These are phyloP conservation scores for Cercospora zeina DNA, from an alignment of 2,329 filamentous ascomycete species.

Conservation along the genomic window DNA sequence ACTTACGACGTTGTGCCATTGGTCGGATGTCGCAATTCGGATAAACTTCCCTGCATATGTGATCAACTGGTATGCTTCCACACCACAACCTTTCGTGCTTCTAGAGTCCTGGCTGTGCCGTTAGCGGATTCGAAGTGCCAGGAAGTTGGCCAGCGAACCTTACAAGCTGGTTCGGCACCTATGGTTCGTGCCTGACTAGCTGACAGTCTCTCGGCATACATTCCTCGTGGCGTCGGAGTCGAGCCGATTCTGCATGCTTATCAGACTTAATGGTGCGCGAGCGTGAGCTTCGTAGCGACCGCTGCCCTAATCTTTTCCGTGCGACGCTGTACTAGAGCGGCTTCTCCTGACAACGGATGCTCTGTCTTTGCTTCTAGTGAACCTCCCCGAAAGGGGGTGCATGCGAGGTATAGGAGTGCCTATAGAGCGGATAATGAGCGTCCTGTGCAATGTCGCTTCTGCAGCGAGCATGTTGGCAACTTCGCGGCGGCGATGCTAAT, in stretches of 20 bases:
- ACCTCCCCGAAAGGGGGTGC: background rate
- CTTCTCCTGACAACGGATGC: background rate
- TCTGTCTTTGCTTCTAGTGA: background rate
- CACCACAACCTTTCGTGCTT: background rate
- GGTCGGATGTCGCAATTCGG: conserved; percentile 22
- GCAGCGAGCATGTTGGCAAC: background rate
- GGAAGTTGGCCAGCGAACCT: conserved; percentile 1
- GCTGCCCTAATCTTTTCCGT: background rate
- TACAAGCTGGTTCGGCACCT: background rate
- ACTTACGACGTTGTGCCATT: conserved; percentile 13
- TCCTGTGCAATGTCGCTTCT: background rate
- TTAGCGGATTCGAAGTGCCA: background rate
- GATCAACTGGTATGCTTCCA: background rate
- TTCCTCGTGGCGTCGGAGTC: background rate
- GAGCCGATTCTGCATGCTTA: background rate
- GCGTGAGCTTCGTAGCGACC: background rate
- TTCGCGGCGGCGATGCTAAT: background rate
- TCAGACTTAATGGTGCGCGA: no score
- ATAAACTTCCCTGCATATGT: conserved; percentile 3
- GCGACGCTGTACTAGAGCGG: background rate
- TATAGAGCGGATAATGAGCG: background rate
- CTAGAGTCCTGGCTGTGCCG: background rate
- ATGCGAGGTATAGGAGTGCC: background rate
- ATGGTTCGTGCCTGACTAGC: background rate
- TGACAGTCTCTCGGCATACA: background rate